Base-by-base conservation (phyloP, 2,329 filamentous ascomycete species). In the Eutypella sp. region DNA sequence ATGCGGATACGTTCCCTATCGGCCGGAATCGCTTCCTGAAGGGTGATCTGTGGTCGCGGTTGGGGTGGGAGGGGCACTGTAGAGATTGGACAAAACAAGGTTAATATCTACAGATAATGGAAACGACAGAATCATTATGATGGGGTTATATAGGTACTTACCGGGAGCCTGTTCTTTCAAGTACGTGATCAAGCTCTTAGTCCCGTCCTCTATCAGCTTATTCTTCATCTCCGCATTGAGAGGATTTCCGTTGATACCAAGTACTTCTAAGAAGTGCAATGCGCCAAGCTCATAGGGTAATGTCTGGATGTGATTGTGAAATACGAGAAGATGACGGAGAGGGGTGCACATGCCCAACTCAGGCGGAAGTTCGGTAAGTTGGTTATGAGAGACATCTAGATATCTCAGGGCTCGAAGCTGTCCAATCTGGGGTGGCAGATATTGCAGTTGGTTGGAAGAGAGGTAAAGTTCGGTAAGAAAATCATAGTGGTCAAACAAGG, bases 331-430 rank as follows among this genome's bases (percentile, higher is more conserved):
- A 54, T 87, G 84, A 68, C 89, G 90, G 45, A 99, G 74, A 56
- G 91, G 93, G 23, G 91, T 93, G 58, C 96, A 89, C 92, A 97
- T 99, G 61, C 93, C 93, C 49, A 99, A 82, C 71, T 99, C 92
- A 19, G 87, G 80, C 1, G 93, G 93, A 4, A 99, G 73, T 53
- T 87, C 82, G 8, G 78, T 78, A 49, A 99, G 76, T 50, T 92
- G 81, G 66, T 99, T 99, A 69, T 85, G 83, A 0, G 93, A 97
- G 3, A 91, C 77, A 66, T 99, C 92, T 41, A 99, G 78, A 59
- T 91, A 80, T 29, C 82, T 86, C 41, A 99, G 72, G 52, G 87
- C 85, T 53, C 91, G 84, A 53, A 99, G 74, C 57, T 85, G 79
- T 33, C 93, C 91, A 62, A 99, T 89, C 19, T 83, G 76, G 31